phyloP scores from a whole-genome alignment of 139 green algal genomes.

The Tetradesmus lagerheimii region DNA sequence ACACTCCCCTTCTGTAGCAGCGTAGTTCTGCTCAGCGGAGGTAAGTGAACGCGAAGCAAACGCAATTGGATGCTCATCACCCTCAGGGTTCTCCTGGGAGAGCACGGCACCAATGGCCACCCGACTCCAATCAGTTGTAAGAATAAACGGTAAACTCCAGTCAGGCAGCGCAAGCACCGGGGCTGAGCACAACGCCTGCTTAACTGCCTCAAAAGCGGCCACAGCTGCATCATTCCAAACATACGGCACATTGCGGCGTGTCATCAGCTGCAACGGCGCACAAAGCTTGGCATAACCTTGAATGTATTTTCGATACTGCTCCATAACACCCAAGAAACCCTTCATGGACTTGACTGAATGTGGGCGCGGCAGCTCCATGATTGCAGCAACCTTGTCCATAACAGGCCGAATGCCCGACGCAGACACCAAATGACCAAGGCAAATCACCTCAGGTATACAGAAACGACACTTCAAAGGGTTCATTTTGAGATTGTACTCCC shows the following conservation, averaged over 20 bases:
- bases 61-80: slow-evolving; percentile 24
- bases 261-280: slow-evolving; percentile 15
- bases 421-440: slow-evolving; percentile 46
- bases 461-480: slow-evolving; percentile 48
- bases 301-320: slow-evolving; percentile 37
- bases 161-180: slow-evolving; percentile 35
- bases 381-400: slow-evolving; percentile 37
- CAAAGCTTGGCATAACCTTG: slow-evolving; percentile 35
- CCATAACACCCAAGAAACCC: slow-evolving; percentile 44
- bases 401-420: slow-evolving; percentile 41
- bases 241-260: slow-evolving; percentile 1
- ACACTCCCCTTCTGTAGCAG: slow-evolving; percentile 48
- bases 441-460: slow-evolving; percentile 24
- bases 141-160: slow-evolving; percentile 33
- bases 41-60: slow-evolving; percentile 30
- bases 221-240: slow-evolving; percentile 36
- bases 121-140: slow-evolving; percentile 52
- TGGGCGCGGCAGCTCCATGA: slow-evolving; percentile 42
- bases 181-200: slow-evolving; percentile 26
- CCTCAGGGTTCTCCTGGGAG: slow-evolving; percentile 3
- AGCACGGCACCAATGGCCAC: slow-evolving; percentile 46
- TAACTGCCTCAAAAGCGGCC: slow-evolving; percentile 44
- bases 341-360: slow-evolving; percentile 10
- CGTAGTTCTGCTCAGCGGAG: slow-evolving; percentile 46
- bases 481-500: slow-evolving; percentile 25